phyloP scores from a whole-genome alignment of 495 filamentous ascomycete species.

The Penicillium egyptiacum region DNA sequence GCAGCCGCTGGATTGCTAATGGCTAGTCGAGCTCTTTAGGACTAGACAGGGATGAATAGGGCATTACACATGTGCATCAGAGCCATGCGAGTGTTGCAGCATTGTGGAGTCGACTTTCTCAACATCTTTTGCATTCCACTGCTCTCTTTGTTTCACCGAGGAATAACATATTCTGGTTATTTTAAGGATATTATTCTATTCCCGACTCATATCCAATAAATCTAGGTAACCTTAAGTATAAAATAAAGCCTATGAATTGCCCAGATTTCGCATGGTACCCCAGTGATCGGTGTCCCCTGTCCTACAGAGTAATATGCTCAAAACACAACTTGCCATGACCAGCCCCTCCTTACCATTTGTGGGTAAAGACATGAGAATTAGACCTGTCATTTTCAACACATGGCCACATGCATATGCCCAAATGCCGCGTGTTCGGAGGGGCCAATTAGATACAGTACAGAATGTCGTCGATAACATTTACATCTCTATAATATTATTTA shows the following conservation, averaged over 20 bases:
- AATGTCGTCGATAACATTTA: no score
- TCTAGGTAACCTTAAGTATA: neutral
- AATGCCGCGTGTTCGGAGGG: slow-evolving; percentile 15
- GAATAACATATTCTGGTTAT: neutral
- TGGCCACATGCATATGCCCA: slow-evolving; percentile 21
- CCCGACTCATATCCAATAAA: neutral
- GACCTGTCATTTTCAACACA: slow-evolving; percentile 32
- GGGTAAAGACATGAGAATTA: slow-evolving; percentile 16
- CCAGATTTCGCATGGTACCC: slow-evolving; percentile 22
- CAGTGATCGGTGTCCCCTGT: slow-evolving; percentile 17
- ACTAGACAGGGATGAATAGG: neutral
- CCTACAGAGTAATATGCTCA: slow-evolving; percentile 23
- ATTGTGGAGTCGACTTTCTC: slow-evolving; percentile 2
- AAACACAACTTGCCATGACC: neutral
- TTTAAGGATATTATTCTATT: neutral
- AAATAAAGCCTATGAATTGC: no score
- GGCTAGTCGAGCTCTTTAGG: neutral
- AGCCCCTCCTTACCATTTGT: slow-evolving; percentile 4
- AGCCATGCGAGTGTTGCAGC: slow-evolving; percentile 6
- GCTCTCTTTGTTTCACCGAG: neutral
- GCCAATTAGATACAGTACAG: slow-evolving; percentile 3
- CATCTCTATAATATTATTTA: no score
- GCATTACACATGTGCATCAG: neutral
- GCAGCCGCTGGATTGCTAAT: slow-evolving; percentile 17
- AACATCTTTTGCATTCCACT: neutral